Conservation (phyloP, 192 early-diverging fungal genomes). For the Diversispora epigaea region DNA sequence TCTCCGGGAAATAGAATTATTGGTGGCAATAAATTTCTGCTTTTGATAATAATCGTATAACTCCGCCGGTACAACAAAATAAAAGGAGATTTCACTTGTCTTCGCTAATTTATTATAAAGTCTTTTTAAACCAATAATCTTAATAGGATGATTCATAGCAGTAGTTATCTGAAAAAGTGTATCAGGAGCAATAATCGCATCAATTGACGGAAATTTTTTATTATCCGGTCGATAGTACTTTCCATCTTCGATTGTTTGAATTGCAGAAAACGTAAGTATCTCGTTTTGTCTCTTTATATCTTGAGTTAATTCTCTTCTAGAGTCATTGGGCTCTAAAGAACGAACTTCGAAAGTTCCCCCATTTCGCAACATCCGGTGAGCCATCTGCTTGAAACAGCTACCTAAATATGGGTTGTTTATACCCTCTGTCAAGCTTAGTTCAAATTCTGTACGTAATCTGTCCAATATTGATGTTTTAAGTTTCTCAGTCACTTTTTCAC, state of each 20-base stretch:
- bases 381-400: not conserved
- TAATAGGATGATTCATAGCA: not conserved
- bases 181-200: conserved; percentile 11
- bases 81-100: not conserved
- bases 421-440: not conserved
- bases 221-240: not conserved
- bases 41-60: conserved; percentile 4
- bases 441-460: not conserved
- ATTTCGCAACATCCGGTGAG: conserved; percentile 1
- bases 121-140: conserved; percentile 23
- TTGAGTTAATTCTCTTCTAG: too few relatives aligned
- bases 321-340: not conserved
- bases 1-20: not conserved
- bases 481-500: not conserved
- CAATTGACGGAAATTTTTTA: conserved; percentile 11
- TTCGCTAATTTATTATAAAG: conserved; percentile 15
- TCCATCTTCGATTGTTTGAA: not conserved
- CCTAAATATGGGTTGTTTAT: not conserved
- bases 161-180: conserved; percentile 16
- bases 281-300: not conserved
- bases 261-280: not conserved
- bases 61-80: conserved; percentile 7
- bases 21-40: conserved; percentile 4
- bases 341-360: conserved; percentile 1
- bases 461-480: not conserved